Evolutionary conservation across 345 rosid species (phyloP).

Genomic region (Citrus cavaleriei): DNA sequence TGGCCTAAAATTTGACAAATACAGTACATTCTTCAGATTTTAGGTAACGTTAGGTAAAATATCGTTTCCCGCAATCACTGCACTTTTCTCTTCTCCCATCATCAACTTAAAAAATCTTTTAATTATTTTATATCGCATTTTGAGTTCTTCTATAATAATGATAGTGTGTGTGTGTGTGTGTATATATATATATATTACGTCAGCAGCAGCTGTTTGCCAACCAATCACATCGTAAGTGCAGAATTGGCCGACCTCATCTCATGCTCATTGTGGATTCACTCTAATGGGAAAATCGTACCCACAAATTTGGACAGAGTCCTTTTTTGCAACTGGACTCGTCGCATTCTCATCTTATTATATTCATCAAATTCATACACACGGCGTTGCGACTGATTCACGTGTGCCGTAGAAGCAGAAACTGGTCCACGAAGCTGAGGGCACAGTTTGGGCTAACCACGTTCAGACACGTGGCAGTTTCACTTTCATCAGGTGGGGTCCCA

Average conservation of each 20-base stretch:
- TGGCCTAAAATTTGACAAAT: background rate
- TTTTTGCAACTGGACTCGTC: background rate
- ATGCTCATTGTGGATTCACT: background rate
- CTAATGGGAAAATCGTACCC: background rate
- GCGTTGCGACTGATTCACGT: background rate
- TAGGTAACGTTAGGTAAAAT: slow-evolving; percentile 3
- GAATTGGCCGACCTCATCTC: background rate
- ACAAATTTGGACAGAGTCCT: background rate
- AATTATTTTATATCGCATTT: too few relatives aligned
- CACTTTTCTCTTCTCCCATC: background rate
- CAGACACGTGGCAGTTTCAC: background rate
- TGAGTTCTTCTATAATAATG: too few relatives aligned
- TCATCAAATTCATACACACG: background rate
- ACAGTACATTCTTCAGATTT: background rate
- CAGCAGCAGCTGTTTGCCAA: background rate
- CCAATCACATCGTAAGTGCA: background rate
- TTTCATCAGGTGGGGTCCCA: background rate
- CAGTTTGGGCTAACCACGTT: background rate
- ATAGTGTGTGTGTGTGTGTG: rapidly evolving
- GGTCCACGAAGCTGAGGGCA: background rate
- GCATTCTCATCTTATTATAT: background rate
- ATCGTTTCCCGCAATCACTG: background rate
- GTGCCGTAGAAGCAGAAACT: background rate
- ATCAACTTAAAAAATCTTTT: too few relatives aligned
- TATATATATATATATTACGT: too few relatives aligned